phyloP scores from a whole-genome alignment of 768 basidiomycete genomes.

The Rhodotorula babjevae region DNA sequence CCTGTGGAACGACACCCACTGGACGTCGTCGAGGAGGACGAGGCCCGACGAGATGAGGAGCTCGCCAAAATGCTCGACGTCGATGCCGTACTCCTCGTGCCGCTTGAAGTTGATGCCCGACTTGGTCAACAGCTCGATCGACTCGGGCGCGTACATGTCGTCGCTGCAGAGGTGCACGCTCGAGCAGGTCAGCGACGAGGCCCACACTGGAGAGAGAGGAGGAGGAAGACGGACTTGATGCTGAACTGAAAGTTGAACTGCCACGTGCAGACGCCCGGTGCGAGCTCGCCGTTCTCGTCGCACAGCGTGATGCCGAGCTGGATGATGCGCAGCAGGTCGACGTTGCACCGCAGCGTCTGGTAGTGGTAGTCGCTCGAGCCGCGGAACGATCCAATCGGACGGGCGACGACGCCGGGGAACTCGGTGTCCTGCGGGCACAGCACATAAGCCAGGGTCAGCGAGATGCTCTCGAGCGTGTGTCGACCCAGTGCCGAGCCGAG shows the following conservation, averaged over 20 bases:
- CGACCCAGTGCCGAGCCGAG: too few species aligned
- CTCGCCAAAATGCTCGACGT: slow-evolving; percentile 91
- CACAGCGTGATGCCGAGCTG: slow-evolving; percentile 93
- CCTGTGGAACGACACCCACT: slow-evolving; percentile 98
- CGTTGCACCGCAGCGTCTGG: slow-evolving; percentile 97
- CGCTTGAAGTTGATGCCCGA: slow-evolving; percentile 93
- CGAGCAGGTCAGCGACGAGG: too few species aligned
- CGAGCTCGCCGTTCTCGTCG: slow-evolving; percentile 87
- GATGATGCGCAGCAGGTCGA: slow-evolving; percentile 94
- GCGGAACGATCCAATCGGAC: slow-evolving; percentile 92
- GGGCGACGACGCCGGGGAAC: slow-evolving; percentile 95
- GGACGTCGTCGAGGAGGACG: slow-evolving; percentile 79
- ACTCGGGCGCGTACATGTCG: slow-evolving; percentile 98
- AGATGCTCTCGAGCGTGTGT: neutral
- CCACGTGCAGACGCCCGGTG: slow-evolving; percentile 89
- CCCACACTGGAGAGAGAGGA: neutral
- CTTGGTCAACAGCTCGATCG: slow-evolving; percentile 87
- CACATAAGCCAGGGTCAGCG: too few species aligned
- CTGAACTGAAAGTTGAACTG: slow-evolving; percentile 98
- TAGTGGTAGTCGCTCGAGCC: slow-evolving; percentile 98
- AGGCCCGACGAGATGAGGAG: slow-evolving; percentile 93
- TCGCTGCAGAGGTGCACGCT: slow-evolving; percentile 55
- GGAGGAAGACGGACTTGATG: slow-evolving; percentile 58
- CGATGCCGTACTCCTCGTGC: slow-evolving; percentile 85
- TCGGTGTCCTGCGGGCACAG: slow-evolving; percentile 98